Evolutionary conservation across 345 rosid species (phyloP), one percentile per base, ranked within the genome.

Genomic region (Nephelium lappaceum): DNA sequence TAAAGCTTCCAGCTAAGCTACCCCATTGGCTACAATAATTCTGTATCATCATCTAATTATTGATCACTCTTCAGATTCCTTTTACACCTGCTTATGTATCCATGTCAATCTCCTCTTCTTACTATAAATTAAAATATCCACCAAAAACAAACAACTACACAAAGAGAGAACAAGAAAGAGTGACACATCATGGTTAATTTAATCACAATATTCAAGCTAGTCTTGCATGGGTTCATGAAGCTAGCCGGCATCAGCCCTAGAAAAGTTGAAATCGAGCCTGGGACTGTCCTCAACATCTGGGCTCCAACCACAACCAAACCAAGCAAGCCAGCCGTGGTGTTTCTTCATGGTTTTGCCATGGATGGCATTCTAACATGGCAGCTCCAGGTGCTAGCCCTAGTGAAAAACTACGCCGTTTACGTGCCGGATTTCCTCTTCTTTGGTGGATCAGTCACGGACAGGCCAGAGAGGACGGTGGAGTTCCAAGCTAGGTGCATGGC

Each of bases 341-440:
- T 89, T 80, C 81, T 87, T 45, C 93, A 86, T n/a, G 84, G 85
- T 16, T 86, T 86, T 18, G 78, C 36, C 0, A 25, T 45, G 0
- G 62, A 79, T 7, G 91, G 89, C 45, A 82, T 87, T 49, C 27
- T 82, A 5, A 83, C 88, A 8, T 86, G 93, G 89, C 84, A 80
- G 43, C 76, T 85, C 74, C 91, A 89, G 71, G 86, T 69, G 21
- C 72, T 80, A 4, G 77, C 84, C 19, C 62, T 87, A 27, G 76
- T 86, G 5, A 64, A 68, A 47, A 47, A 64, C 0, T 87, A 87
- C 49, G 73, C 80, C 0, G 85, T 87, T 63, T 88, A 87, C 69
- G 85, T 86, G 5, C 88, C 89, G 0, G 88, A 89, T 83, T 41
- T 89, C 11, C 73, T 84, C 58, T 87, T 87, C 86, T 89, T 88